These are phyloP conservation scores for Colletotrichum truncatum DNA, from an alignment of 2,329 filamentous ascomycete genomes.

Conservation along the genomic window DNA sequence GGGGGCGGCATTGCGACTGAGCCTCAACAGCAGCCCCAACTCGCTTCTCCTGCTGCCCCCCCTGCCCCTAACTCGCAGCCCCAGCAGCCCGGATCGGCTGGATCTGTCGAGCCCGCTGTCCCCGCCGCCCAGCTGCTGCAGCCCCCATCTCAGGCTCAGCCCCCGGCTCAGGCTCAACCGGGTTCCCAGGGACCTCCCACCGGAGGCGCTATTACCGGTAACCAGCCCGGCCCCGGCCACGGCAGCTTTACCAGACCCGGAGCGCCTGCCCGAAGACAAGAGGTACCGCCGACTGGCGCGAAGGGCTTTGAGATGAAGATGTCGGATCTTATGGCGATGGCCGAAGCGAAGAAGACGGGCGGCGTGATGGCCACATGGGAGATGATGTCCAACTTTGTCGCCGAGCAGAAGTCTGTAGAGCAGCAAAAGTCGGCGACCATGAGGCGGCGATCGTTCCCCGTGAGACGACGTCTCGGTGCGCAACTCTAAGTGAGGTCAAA, in stretches of 20 bases:
- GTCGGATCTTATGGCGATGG: constrained; percentile 23
- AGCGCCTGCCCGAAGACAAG: background rate
- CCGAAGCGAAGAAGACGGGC: constrained; percentile 12
- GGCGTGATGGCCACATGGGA: constrained; percentile 22
- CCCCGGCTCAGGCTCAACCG: background rate
- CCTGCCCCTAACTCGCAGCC: background rate
- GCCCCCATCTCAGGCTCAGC: background rate
- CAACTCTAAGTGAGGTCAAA: constrained; percentile 13
- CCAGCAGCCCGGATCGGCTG: background rate
- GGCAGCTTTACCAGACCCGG: background rate
- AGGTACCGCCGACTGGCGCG: background rate
- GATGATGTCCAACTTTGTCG: constrained; percentile 16
- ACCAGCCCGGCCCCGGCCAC: constrained; percentile 12
- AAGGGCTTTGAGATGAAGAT: constrained; percentile 26
- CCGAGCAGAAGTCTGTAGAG: constrained; percentile 13
- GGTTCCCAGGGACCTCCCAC: constrained; percentile 2
- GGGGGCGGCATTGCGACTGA: background rate
- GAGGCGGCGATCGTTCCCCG: constrained; percentile 2
- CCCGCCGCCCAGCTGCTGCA: background rate
- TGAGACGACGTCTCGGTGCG: constrained; percentile 15
- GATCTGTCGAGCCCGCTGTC: background rate
- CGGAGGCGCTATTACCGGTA: constrained; percentile 16
- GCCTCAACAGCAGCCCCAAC: background rate
- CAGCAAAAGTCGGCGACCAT: constrained; percentile 9
- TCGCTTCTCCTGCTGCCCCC: background rate